Percentiles rank a stretch among this genome's conserved stretches.
These are phyloP conservation scores for Phlyctochytrium arcticum DNA, from an alignment of 192 early-diverging fungal genomes.

Conservation along the genomic window DNA sequence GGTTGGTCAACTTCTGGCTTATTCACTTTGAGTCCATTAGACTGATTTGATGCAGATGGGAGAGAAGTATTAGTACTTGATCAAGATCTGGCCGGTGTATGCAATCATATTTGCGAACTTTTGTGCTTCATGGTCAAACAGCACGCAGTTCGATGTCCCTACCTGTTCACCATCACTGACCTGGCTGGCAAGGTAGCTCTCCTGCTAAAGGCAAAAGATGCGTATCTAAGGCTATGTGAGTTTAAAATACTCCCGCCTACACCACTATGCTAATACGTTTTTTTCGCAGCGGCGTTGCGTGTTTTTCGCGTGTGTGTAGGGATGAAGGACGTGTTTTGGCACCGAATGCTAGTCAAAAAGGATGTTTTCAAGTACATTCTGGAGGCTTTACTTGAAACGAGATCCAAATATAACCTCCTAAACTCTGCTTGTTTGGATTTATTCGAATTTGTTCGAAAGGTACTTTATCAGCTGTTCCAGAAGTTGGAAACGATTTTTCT, in stretches of 20 bases:
- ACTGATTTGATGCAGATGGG: constrained; percentile 4
- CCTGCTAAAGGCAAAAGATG: constrained; percentile 63
- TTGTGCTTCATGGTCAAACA: constrained; percentile 66
- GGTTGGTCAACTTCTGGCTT: neutral
- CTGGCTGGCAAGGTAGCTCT: constrained; percentile 58
- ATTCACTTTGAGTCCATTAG: neutral
- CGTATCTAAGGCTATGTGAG: constrained; percentile 68
- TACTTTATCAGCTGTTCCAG: constrained; percentile 16
- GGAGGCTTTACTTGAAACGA: constrained; percentile 53
- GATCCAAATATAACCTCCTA: constrained; percentile 73
- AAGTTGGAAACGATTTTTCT: neutral
- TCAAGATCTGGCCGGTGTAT: constrained; percentile 34
- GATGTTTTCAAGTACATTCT: constrained; percentile 69
- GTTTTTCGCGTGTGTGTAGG: constrained; percentile 76
- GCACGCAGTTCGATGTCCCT: constrained; percentile 75
- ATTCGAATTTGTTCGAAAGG: constrained; percentile 74
- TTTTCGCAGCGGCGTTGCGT: constrained; percentile 65
- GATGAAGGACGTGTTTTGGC: constrained; percentile 78
- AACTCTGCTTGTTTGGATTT: constrained; percentile 90
- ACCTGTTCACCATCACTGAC: constrained; percentile 64
- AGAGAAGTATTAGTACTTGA: constrained; percentile 4
- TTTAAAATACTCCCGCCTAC: neutral
- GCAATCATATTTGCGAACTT: constrained; percentile 70
- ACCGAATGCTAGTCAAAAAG: constrained; percentile 69
- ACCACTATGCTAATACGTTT: neutral